A percentile compares a stretch with the other conserved stretches of the same genome.
Evolutionary conservation across 2,329 filamentous ascomycete genomes (phyloP).

Genomic region (Geoglossum cookeanum): DNA sequence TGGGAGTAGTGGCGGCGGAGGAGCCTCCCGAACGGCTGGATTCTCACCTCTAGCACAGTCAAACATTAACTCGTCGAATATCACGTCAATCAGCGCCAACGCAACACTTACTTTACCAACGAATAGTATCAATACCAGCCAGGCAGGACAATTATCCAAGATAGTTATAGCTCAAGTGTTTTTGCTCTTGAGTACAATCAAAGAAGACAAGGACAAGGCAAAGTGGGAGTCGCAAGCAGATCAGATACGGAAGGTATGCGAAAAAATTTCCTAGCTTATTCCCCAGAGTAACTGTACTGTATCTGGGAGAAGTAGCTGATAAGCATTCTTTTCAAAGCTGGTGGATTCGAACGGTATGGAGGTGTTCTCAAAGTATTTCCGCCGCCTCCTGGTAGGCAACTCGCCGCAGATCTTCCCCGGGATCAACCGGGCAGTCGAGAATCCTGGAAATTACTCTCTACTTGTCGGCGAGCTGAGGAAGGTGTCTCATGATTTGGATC

Average conservation of each 20-base stretch:
- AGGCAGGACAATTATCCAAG: conserved; percentile 45
- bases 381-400: conserved; percentile 80
- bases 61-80: conserved; percentile 24
- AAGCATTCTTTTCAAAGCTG: conserved; percentile 34
- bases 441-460: conserved; percentile 66
- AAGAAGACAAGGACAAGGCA: conserved; percentile 74
- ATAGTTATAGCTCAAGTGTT: conserved; percentile 93
- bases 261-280: neutral
- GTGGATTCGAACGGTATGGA: conserved; percentile 99
- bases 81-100: neutral
- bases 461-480: conserved; percentile 73
- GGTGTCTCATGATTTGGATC: conserved; percentile 58
- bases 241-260: conserved; percentile 70
- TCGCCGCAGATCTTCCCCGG: conserved; percentile 78
- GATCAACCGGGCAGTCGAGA: conserved; percentile 50
- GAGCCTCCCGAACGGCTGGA: conserved; percentile 34
- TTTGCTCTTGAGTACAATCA: conserved; percentile 81
- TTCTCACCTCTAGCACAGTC: conserved; percentile 40
- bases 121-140: conserved; percentile 2
- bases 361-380: conserved; percentile 90
- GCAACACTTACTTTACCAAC: neutral
- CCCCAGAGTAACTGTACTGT: conserved; percentile 3
- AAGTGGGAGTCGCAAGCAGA: conserved; percentile 90
- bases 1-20: conserved; percentile 33
- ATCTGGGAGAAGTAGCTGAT: neutral